Percentiles rank a stretch among this genome's conserved stretches.
These are phyloP conservation scores for Malus sieversii DNA, from an alignment of 306 rosid species.

Conservation along the genomic window DNA sequence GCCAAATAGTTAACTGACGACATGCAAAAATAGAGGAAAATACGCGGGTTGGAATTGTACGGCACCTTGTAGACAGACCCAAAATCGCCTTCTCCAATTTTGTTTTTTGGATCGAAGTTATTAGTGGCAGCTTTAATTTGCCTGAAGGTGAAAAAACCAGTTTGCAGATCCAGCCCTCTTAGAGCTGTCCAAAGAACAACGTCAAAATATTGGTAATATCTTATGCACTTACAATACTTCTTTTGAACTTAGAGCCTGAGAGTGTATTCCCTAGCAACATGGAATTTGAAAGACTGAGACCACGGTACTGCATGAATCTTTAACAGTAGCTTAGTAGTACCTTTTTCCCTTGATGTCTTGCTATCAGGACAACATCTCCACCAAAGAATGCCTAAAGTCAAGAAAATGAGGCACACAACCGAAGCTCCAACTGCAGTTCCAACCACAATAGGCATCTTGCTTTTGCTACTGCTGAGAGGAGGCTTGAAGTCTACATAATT, in stretches of 20 bases:
- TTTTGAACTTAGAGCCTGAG: too few relatives aligned
- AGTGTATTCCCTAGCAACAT: too few relatives aligned
- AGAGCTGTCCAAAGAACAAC: background rate
- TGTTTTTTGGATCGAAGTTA: conserved; percentile 40
- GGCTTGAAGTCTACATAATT: background rate
- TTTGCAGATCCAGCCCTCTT: conserved; percentile 7
- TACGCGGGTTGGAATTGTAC: background rate
- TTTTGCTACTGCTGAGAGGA: background rate
- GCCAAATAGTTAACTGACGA: background rate
- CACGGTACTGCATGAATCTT: background rate
- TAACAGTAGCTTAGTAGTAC: background rate
- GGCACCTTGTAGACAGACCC: conserved; percentile 64
- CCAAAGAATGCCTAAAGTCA: conserved; percentile 1
- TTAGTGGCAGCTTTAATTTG: conserved; percentile 40
- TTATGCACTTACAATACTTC: background rate
- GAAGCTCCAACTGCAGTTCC: conserved; percentile 9
- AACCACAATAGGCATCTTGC: background rate
- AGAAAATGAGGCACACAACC: background rate
- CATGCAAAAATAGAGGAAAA: background rate
- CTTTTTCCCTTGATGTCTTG: conserved; percentile 9
- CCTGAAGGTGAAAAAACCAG: conserved; percentile 8
- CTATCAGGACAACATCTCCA: background rate
- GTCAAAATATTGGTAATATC: background rate
- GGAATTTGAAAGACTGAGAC: background rate
- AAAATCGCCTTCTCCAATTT: conserved; percentile 70